phyloP scores from a whole-genome alignment of 768 basidiomycete genomes.

The Mycena olivaceomarginata region DNA sequence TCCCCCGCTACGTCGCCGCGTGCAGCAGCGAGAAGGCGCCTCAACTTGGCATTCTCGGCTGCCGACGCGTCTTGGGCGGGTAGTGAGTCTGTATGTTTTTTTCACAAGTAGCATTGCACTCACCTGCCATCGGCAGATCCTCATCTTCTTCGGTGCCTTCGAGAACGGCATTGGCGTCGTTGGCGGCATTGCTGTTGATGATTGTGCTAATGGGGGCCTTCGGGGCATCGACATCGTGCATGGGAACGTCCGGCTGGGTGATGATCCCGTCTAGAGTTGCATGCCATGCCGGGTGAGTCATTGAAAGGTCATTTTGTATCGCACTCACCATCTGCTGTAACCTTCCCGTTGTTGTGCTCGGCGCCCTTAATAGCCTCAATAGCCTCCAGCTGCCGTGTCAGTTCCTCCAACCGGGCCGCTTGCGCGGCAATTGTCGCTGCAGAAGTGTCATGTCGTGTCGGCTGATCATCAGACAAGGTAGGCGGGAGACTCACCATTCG shows the following conservation, averaged over 20 bases:
- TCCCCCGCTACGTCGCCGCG: neutral
- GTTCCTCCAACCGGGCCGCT: neutral
- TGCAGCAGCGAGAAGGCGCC: neutral
- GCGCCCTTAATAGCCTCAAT: neutral
- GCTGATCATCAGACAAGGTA: neutral
- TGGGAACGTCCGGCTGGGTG: too few relatives aligned
- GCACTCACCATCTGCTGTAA: neutral
- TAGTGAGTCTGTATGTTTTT: neutral
- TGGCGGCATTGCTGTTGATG: too few relatives aligned
- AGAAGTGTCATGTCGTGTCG: neutral
- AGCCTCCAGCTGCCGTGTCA: neutral
- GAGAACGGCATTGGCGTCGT: too few relatives aligned
- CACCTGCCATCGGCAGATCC: neutral
- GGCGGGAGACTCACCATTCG: constrained; percentile 7
- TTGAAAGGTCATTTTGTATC: neutral
- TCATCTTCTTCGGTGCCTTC: neutral
- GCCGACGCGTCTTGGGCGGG: neutral
- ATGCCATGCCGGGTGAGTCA: too few relatives aligned
- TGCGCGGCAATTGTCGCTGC: neutral
- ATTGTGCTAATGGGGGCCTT: too few relatives aligned
- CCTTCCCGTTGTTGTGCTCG: neutral
- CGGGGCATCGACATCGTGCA: too few relatives aligned
- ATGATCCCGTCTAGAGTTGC: too few relatives aligned
- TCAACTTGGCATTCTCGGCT: neutral
- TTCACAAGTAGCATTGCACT: too few relatives aligned